Evolutionary conservation across 768 basidiomycete genomes (phyloP), one percentile per base, ranked within the genome.

Genomic region (Baorangia bicolor): DNA sequence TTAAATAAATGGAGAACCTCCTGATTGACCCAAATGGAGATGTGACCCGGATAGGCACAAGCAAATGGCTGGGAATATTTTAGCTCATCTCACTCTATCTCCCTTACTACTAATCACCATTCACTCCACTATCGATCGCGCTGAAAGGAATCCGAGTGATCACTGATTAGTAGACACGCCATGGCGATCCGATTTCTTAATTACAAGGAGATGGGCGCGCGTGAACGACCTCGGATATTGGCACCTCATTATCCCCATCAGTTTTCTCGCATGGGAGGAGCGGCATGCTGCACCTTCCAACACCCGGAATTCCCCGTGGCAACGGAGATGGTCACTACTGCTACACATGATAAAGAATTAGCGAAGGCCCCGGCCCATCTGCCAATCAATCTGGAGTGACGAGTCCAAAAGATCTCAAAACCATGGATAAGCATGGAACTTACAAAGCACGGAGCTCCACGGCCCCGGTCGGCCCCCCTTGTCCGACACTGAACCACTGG

Each of bases 201-300:
- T 9, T 14, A 12, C 28, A 28, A 21, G 10, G 11, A 5, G 28
- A 10, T 21, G 20, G 14, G 3, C 10, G 9, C 49, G 28, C 31
- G 50, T 40, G 55, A 57, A 23, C 8, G 25, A 21, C 30, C 20
- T 46, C 30, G 16, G 38, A 50, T 16, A 42, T 31, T n/a, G n/a
- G 20, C 28, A 18, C 39, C 28, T 33, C 28, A n/a, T 27, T 34
- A 33, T 27, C 25, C 25, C 46, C 39, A 58, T 34, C 20, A 31
- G 40, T 41, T 34, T 40, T 56, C 55, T 49, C 55, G 58, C 56
- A 21, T 11, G 16, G n/a, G n/a, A 31, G 9, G 20, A 6, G 11
- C 20, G 5, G n/a, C n/a, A 23, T 30, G 30, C 12, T 9, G 10
- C 30, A 27, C 18, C n/a, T 30, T 20, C 16, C 25, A 27, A 16